These are phyloP conservation scores for Tremella mesenterica DNA, from an alignment of 768 basidiomycete species.

Conservation along the genomic window DNA sequence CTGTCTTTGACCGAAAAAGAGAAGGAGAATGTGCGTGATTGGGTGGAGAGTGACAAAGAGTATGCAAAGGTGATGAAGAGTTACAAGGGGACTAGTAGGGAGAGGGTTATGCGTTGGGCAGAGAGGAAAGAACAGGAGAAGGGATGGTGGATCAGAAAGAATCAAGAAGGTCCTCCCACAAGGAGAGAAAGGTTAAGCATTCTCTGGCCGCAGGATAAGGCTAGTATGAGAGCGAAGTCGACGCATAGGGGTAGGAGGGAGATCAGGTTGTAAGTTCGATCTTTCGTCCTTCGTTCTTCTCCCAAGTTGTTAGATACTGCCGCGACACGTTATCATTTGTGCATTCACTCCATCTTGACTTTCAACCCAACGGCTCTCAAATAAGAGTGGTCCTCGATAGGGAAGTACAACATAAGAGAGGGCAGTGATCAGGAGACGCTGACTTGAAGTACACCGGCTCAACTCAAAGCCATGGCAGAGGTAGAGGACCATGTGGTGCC, in stretches of 20 bases:
- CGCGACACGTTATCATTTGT: too few relatives aligned
- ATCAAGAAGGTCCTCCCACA: slow-evolving; percentile 45
- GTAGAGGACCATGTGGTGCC: slow-evolving; percentile 72
- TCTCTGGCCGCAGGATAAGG: slow-evolving; percentile 50
- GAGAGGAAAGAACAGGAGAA: slow-evolving; percentile 56
- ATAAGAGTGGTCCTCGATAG: too few relatives aligned
- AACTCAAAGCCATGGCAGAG: slow-evolving; percentile 43
- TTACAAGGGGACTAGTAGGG: slow-evolving; percentile 50
- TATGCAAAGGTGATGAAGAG: slow-evolving; percentile 42
- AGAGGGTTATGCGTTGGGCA: slow-evolving; percentile 52
- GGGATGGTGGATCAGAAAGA: slow-evolving; percentile 47
- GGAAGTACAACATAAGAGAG: too few relatives aligned
- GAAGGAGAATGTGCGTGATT: slow-evolving; percentile 52
- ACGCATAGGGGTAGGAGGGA: slow-evolving; percentile 51
- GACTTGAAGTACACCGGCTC: slow-evolving; percentile 43
- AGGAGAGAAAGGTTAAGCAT: slow-evolving; percentile 49
- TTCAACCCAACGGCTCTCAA: too few relatives aligned
- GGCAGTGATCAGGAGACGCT: slow-evolving; percentile 57
- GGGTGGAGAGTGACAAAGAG: slow-evolving; percentile 59
- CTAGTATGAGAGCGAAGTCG: slow-evolving; percentile 47
- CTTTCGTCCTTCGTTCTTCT: too few relatives aligned
- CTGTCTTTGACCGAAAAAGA: slow-evolving; percentile 53
- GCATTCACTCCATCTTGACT: slow-evolving; percentile 1
- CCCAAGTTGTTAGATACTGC: too few relatives aligned
- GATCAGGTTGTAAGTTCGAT: slow-evolving; percentile 61